Evolutionary conservation across 2,329 filamentous ascomycete genomes (phyloP).

Genomic region (Fusarium veterinarium): DNA sequence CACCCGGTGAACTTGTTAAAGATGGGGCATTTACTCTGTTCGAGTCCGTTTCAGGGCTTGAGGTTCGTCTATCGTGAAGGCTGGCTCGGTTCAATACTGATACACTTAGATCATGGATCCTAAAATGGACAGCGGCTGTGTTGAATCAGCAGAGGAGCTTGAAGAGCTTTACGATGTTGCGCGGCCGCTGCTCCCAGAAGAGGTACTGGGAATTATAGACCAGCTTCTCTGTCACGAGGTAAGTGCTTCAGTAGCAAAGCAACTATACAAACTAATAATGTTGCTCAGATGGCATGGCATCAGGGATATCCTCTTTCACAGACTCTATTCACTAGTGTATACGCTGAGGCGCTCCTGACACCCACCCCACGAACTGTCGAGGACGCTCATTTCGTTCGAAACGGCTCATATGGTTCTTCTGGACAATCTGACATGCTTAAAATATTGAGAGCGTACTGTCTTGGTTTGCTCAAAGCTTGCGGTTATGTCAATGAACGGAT

Average conservation of each 20-base stretch:
- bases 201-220: conserved; percentile 94
- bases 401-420: conserved; percentile 42
- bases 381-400: conserved; percentile 71
- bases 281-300: conserved; percentile 88
- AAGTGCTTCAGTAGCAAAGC: conserved; percentile 25
- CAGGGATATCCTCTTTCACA: conserved; percentile 95
- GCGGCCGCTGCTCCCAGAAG: conserved; percentile 74
- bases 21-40: conserved; percentile 95
- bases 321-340: conserved; percentile 91
- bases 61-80: conserved; percentile 59
- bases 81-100: neutral
- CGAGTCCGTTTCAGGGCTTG: conserved; percentile 88
- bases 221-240: conserved; percentile 91
- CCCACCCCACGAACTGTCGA: conserved; percentile 72
- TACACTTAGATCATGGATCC: conserved; percentile 90
- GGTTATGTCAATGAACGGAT: conserved; percentile 82
- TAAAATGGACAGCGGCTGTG: conserved; percentile 97
- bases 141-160: conserved; percentile 81
- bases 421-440: conserved; percentile 63
- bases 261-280: conserved; percentile 11
- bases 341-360: conserved; percentile 85
- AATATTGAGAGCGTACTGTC: conserved; percentile 85
- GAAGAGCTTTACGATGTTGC: conserved; percentile 85
- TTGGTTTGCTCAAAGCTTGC: conserved; percentile 86
- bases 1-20: conserved; percentile 87